Percentiles rank a stretch among this genome's conserved stretches.
phyloP scores from a whole-genome alignment of 495 filamentous ascomycete species.

The Penicillium bovifimosum region DNA sequence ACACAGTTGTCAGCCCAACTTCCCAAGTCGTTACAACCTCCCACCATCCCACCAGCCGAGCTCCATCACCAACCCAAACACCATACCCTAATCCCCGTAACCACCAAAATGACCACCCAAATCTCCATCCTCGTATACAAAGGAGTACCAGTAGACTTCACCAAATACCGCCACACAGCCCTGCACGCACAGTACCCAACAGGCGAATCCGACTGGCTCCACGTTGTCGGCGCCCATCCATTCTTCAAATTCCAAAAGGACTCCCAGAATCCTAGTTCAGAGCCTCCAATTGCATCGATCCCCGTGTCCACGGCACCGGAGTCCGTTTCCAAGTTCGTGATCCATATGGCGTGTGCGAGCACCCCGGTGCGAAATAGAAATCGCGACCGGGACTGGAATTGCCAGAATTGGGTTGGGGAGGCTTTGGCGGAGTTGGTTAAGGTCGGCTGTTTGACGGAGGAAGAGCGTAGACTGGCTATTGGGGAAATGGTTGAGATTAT shows the following conservation, averaged over 20 bases:
- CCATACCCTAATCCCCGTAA: too few relatives aligned
- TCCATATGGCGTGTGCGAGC: constrained; percentile 14
- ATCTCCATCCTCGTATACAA: constrained; percentile 25
- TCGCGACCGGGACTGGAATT: constrained; percentile 28
- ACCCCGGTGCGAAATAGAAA: constrained; percentile 24
- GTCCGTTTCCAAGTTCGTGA: constrained; percentile 14
- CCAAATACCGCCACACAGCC: constrained; percentile 31
- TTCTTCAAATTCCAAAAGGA: constrained; percentile 32
- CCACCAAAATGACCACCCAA: constrained; percentile 14
- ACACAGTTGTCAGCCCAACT: background rate
- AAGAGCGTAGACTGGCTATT: constrained; percentile 16
- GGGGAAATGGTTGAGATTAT: constrained; percentile 27
- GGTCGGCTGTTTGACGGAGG: constrained; percentile 17
- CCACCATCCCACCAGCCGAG: too few relatives aligned
- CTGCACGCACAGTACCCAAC: constrained; percentile 22
- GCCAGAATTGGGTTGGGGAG: constrained; percentile 34
- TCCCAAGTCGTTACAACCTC: background rate
- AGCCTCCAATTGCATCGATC: constrained; percentile 48
- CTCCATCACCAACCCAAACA: too few relatives aligned
- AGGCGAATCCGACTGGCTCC: constrained; percentile 15
- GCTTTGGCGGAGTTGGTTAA: constrained; percentile 22
- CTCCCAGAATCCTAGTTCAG: constrained; percentile 38
- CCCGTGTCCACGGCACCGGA: constrained; percentile 17
- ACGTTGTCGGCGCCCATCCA: constrained; percentile 24
- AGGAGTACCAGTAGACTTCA: constrained; percentile 27